Percentiles rank a stretch among this genome's conserved stretches.
Evolutionary conservation across 441 rosid species (phyloP).

Genomic region (Erysimum cheiri): DNA sequence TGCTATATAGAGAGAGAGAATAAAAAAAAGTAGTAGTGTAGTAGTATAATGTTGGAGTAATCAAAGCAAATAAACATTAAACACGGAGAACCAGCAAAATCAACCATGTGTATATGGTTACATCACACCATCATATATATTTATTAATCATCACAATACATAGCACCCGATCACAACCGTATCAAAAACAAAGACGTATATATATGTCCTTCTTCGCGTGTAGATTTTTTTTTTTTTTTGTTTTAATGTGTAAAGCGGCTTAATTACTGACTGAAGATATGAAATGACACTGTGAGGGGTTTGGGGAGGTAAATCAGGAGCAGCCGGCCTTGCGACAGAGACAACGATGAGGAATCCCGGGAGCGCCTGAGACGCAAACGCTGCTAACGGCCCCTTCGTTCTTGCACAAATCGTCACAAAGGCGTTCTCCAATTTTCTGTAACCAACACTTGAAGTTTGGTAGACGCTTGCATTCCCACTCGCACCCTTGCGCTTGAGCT

Average conservation of each 20-base stretch:
- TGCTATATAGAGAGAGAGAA: not conserved
- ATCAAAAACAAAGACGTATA: not conserved
- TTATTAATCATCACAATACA: not conserved
- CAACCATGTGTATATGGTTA: not conserved
- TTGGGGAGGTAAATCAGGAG: conserved; percentile 4
- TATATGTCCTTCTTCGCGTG: not conserved
- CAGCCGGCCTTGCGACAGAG: conserved; percentile 38
- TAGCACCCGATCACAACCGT: not conserved
- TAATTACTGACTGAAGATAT: not conserved
- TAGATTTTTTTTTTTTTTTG: too few species aligned
- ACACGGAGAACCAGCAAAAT: conserved; percentile 13
- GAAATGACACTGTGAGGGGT: not conserved
- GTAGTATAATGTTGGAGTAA: not conserved
- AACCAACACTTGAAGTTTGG: conserved; percentile 43
- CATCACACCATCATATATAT: not conserved
- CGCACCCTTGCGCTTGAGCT: conserved; percentile 36
- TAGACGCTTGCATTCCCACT: conserved; percentile 38
- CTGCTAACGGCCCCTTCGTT: conserved; percentile 33
- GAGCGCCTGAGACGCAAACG: conserved; percentile 21
- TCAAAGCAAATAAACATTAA: not conserved
- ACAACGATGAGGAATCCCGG: conserved; percentile 22
- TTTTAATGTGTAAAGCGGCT: not conserved
- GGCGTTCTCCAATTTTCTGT: conserved; percentile 10
- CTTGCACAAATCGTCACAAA: conserved; percentile 36
- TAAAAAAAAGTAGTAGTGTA: not conserved